A percentile compares a stretch with the other conserved stretches of the same genome.
phyloP scores from a whole-genome alignment of 1,139 yeast species.

The Yamadazyma diospyri region DNA sequence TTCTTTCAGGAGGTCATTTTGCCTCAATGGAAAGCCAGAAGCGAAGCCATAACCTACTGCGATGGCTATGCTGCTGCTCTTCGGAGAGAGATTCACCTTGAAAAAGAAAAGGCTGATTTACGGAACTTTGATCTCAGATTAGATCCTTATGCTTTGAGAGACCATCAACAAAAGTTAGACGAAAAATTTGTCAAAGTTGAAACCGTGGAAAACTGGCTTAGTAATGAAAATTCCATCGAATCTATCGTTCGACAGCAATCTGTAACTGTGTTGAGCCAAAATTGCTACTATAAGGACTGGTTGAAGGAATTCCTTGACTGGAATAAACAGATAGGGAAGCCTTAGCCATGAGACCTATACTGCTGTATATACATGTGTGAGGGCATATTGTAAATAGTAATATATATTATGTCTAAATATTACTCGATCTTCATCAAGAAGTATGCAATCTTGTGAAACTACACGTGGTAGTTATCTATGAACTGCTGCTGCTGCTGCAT shows the following conservation, averaged over 20 bases:
- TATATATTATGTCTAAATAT: background rate
- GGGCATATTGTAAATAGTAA: constrained; percentile 3
- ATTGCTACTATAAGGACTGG: constrained; percentile 39
- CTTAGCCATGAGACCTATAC: background rate
- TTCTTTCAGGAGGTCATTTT: constrained; percentile 27
- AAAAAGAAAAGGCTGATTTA: constrained; percentile 5
- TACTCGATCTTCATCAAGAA: constrained; percentile 3
- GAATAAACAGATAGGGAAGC: background rate
- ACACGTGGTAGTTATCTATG: constrained; percentile 20
- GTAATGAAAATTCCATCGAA: constrained; percentile 34
- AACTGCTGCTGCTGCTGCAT: constrained; percentile 49
- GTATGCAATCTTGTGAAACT: constrained; percentile 5
- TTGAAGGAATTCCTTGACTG: constrained; percentile 9
- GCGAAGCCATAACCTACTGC: constrained; percentile 30
- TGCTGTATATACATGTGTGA: too few relatives aligned
- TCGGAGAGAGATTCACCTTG: constrained; percentile 14
- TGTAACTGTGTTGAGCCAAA: constrained; percentile 29
- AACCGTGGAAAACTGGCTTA: constrained; percentile 34
- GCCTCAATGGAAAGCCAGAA: constrained; percentile 38
- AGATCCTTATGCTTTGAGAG: constrained; percentile 40
- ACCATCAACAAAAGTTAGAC: constrained; percentile 20
- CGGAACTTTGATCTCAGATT: constrained; percentile 28
- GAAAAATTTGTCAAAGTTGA: constrained; percentile 25
- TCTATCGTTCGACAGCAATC: constrained; percentile 34
- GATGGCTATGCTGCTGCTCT: constrained; percentile 22